Conservation (phyloP, 805 yeast species). For the Diddensiella transvaalensis region DNA sequence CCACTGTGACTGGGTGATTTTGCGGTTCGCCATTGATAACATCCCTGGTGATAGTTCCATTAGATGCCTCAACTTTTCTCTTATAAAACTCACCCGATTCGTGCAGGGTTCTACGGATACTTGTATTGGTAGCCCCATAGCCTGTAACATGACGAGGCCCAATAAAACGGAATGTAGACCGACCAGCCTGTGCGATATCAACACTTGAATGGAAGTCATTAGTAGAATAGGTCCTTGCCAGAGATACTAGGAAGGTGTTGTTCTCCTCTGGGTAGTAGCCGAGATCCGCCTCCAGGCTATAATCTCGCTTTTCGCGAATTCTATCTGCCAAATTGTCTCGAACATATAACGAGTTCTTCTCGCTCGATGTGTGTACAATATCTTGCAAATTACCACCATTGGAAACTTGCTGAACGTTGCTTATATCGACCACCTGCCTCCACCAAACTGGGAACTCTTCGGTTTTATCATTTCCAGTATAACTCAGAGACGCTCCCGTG, state of each 20-base stretch:
- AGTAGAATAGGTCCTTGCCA: slow-evolving; percentile 4
- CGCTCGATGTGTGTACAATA: not conserved
- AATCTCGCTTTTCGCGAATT: not conserved
- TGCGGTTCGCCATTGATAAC: not conserved
- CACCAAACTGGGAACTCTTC: not conserved
- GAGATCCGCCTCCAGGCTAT: not conserved
- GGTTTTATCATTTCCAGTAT: not conserved
- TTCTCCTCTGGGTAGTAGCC: not conserved
- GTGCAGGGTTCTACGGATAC: not conserved
- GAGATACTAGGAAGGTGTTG: not conserved
- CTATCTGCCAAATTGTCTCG: not conserved
- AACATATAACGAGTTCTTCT: not conserved
- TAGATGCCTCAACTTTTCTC: not conserved
- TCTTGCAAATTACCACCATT: not conserved
- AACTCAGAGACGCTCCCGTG: not conserved
- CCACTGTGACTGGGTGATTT: not conserved
- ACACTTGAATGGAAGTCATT: not conserved
- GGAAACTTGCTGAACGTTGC: not conserved
- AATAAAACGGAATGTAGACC: slow-evolving; percentile 1
- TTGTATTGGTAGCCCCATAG: not conserved
- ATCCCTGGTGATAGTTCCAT: not conserved
- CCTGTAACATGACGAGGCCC: slow-evolving; percentile 1
- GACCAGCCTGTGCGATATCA: slow-evolving; percentile 5
- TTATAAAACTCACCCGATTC: not conserved
- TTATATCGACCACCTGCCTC: not conserved